phyloP scores from a whole-genome alignment of 2,329 filamentous ascomycete genomes.

The Cercospora sojina region DNA sequence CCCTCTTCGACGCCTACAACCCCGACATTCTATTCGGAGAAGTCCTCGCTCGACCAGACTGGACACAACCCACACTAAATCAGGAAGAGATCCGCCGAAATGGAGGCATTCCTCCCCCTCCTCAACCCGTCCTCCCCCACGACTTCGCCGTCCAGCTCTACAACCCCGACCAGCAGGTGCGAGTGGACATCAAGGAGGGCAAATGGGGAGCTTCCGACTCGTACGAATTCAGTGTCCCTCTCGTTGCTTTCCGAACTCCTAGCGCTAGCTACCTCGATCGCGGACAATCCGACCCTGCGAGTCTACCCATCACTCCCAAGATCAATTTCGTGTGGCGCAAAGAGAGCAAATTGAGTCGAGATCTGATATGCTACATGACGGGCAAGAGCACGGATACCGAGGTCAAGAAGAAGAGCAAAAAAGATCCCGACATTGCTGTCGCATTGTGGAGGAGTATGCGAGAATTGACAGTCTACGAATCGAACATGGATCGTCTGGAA shows the following conservation, averaged over 20 bases:
- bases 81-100: slow-evolving; percentile 73
- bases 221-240: slow-evolving; percentile 92
- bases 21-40: slow-evolving; percentile 83
- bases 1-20: slow-evolving; percentile 77
- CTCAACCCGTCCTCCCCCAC: slow-evolving; percentile 72
- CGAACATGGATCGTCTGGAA: slow-evolving; percentile 85
- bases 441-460: slow-evolving; percentile 75
- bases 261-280: slow-evolving; percentile 76
- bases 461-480: slow-evolving; percentile 87
- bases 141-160: slow-evolving; percentile 85
- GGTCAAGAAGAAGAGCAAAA: slow-evolving; percentile 61
- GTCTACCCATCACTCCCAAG: slow-evolving; percentile 60
- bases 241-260: slow-evolving; percentile 77
- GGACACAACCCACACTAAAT: slow-evolving; percentile 78
- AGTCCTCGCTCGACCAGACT: slow-evolving; percentile 78
- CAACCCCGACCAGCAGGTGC: slow-evolving; percentile 83
- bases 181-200: slow-evolving; percentile 68
- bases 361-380: slow-evolving; percentile 83
- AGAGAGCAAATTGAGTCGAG: slow-evolving; percentile 80
- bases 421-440: slow-evolving; percentile 91
- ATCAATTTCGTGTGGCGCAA: slow-evolving; percentile 85
- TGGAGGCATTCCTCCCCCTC: slow-evolving; percentile 63
- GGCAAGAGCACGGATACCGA: slow-evolving; percentile 70
- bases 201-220: slow-evolving; percentile 76
- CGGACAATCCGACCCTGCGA: slow-evolving; percentile 61